These are phyloP conservation scores for Podaxis carcinomalis DNA, from an alignment of 768 basidiomycete genomes.

Conservation along the genomic window DNA sequence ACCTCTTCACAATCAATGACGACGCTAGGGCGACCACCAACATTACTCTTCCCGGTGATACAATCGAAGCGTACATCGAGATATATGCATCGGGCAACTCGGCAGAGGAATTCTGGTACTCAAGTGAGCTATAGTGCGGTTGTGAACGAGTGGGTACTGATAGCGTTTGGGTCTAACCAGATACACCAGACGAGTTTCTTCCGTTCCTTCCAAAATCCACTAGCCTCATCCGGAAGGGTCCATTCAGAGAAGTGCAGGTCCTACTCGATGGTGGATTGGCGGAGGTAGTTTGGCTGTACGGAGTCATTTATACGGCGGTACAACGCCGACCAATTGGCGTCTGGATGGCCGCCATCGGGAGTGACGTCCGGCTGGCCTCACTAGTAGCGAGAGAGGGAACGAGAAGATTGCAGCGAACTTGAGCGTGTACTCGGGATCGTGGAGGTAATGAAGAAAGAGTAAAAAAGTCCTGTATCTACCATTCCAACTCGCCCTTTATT, in stretches of 20 bases:
- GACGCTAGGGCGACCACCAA: no score
- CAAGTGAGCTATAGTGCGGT: slow-evolving; percentile 26
- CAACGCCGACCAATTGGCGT: slow-evolving; percentile 36
- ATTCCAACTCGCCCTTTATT: no score
- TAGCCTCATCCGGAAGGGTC: slow-evolving; percentile 37
- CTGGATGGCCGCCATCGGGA: no score
- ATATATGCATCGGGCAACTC: slow-evolving; percentile 56
- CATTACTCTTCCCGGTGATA: no score
- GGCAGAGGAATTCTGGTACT: slow-evolving; percentile 57
- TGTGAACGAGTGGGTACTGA: no score
- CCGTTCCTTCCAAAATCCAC: slow-evolving; percentile 37
- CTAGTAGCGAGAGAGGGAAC: no score
- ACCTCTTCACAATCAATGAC: no score
- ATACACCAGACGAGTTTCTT: slow-evolving; percentile 49
- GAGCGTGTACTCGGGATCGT: no score
- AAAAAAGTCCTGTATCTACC: no score
- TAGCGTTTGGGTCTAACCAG: slow-evolving; percentile 1
- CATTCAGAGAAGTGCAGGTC: slow-evolving; percentile 60
- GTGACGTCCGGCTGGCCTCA: no score
- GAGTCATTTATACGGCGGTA: slow-evolving; percentile 30
- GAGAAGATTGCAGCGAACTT: no score
- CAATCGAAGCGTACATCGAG: slow-evolving; percentile 17
- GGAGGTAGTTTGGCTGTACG: slow-evolving; percentile 40
- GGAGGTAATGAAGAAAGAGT: no score
- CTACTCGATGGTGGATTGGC: slow-evolving; percentile 36